Evolutionary conservation across 106 monocot genomes (phyloP).

Genomic region (Allium sativum): DNA sequence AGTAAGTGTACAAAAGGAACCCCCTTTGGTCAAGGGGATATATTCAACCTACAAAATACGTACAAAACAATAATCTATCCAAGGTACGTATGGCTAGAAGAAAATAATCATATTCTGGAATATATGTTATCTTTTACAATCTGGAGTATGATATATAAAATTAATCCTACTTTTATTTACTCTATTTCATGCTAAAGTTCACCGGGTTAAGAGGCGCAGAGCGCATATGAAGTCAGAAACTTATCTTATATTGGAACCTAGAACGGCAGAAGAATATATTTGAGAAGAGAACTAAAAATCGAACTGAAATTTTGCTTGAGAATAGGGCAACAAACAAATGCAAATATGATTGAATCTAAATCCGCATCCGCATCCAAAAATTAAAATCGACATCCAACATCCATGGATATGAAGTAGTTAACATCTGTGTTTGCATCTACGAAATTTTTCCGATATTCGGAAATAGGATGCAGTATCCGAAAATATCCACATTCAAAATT

Average conservation of each 20-base stretch:
- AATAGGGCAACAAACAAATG: too few relatives aligned
- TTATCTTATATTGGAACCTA: slow-evolving; percentile 72
- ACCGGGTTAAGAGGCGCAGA: slow-evolving; percentile 52
- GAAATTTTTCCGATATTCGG: too few relatives aligned
- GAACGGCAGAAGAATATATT: slow-evolving; percentile 62
- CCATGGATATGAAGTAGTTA: too few relatives aligned
- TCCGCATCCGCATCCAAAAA: too few relatives aligned
- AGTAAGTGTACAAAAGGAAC: too few relatives aligned
- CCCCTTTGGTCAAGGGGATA: too few relatives aligned
- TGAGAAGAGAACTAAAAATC: slow-evolving; percentile 50
- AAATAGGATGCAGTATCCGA: too few relatives aligned
- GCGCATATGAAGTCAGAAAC: slow-evolving; percentile 64
- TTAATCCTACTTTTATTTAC: neutral
- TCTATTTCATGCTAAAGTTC: slow-evolving; percentile 16
- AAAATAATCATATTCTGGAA: neutral
- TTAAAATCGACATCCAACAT: too few relatives aligned
- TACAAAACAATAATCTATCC: neutral
- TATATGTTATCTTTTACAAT: neutral
- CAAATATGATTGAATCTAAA: too few relatives aligned
- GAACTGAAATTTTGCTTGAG: slow-evolving; percentile 60
- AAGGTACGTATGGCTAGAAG: slow-evolving; percentile 1
- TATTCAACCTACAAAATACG: too few relatives aligned
- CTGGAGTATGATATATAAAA: neutral
- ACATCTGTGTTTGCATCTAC: too few relatives aligned
- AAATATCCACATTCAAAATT: too few relatives aligned